These are phyloP conservation scores for Carpinus viminea DNA, from an alignment of 306 rosid species.

Conservation along the genomic window DNA sequence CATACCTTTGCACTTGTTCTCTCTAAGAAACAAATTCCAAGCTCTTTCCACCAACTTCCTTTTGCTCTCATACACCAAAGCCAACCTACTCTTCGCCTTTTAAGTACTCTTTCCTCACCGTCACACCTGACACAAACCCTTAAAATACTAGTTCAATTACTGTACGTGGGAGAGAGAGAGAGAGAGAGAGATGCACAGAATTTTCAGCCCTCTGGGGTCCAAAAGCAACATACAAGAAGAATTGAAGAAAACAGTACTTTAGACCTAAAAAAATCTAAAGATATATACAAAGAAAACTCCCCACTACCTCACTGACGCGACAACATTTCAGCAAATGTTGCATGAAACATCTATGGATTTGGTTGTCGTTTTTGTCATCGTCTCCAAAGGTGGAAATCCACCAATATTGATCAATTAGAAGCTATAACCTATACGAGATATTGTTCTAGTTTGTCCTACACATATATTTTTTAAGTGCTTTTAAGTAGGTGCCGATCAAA, in stretches of 20 bases:
- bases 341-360: not conserved
- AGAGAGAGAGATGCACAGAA: not conserved
- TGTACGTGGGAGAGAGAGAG: not conserved
- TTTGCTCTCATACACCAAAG: slow-evolving; percentile 1
- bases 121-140: not conserved
- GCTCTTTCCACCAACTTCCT: slow-evolving; percentile 24
- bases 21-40: not conserved
- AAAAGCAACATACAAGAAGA: not conserved
- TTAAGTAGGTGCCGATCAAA: slow-evolving; percentile 24
- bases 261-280: not conserved
- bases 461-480: slow-evolving; percentile 25
- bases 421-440: not conserved
- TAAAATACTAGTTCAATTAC: not conserved
- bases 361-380: not conserved
- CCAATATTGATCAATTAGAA: not conserved
- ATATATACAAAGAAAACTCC: not conserved
- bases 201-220: not conserved
- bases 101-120: slow-evolving; percentile 14
- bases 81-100: slow-evolving; percentile 24
- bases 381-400: slow-evolving; percentile 22
- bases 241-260: not conserved
- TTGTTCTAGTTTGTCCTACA: slow-evolving; percentile 24
- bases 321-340: not conserved
- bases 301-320: not conserved
- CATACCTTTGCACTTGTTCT: slow-evolving; percentile 14